Evolutionary conservation across 2,329 filamentous ascomycete species (phyloP), one percentile per base, ranked within the genome.

Genomic region (Gnomoniopsis smithogilvyi): DNA sequence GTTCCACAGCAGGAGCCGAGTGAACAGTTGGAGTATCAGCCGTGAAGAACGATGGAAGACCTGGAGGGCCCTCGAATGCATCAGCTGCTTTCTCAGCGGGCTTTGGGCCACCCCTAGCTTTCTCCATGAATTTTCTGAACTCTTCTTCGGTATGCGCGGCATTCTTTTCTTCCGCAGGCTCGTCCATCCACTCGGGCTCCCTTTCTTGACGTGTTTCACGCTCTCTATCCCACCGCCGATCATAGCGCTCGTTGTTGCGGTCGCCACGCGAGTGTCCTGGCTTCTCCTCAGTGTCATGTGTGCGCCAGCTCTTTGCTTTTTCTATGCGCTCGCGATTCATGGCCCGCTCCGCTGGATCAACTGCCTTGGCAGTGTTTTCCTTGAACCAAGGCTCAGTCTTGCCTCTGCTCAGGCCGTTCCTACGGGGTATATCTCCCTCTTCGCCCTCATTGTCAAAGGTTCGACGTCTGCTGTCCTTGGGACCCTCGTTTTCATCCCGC

Each of bases 111-210:
- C 68, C 71, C 67, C 80, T 84, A 62, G 96, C 96, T 64, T 82
- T 83, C 67, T 96, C 91, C 81, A 96, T 96, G 86, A 94, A 97
- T 65, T 91, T 91, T 75, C 96, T 89, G 72, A 97, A 96, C 65
- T 97, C 93, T 69, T 96, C 92, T 67, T 91, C 88, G 1, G 92
- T 96, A 67, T 91, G 90, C 6, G 81, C 83, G 67, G 89, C 85
- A 38, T 83, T 77, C 67, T 88, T 85, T 54, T 91, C 88, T 60
- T 89, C 87, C 22, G 81, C 81, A 17, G 86, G 85, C 60, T 88
- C 83, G 69, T 96, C 92, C 73, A 96, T 81, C 94, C 93, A 96
- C 73, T 96, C 93, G 6, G 94, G 93, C 53, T 96, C 91, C 64
- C 90, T 87, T 69, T 96, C 92, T 64, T 82, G 76, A 59, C 83